These are phyloP conservation scores for Pistacia atlantica DNA, from an alignment of 345 rosid species.

Conservation along the genomic window DNA sequence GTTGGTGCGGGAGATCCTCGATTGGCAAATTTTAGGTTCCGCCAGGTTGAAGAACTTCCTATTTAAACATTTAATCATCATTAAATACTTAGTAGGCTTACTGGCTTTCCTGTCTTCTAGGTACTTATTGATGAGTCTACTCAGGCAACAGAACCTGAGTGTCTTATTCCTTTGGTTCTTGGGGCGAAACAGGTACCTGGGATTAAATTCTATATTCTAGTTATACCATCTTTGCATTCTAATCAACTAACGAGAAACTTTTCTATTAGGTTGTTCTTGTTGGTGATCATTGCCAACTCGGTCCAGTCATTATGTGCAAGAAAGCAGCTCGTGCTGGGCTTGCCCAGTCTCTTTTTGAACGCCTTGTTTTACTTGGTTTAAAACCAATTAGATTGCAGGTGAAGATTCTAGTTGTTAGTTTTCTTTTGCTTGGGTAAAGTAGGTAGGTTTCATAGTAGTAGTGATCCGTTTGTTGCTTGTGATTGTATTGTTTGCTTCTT, in stretches of 20 bases:
- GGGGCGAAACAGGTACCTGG: conserved; percentile 89
- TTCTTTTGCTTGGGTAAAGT: neutral
- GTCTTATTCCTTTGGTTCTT: conserved; percentile 98
- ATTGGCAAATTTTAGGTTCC: conserved; percentile 92
- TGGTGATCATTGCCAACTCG: conserved; percentile 99
- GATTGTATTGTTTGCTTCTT: neutral
- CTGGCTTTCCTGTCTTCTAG: conserved; percentile 36
- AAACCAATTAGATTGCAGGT: conserved; percentile 99
- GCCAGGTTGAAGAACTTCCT: conserved; percentile 63
- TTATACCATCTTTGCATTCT: neutral
- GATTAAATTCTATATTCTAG: neutral
- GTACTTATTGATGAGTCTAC: conserved; percentile 99
- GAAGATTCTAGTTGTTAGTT: neutral
- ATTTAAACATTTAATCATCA: conserved; percentile 4
- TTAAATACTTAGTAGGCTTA: conserved; percentile 24
- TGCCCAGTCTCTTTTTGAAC: conserved; percentile 97
- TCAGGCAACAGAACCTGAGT: conserved; percentile 98
- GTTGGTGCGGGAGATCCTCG: conserved; percentile 99
- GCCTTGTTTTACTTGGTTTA: conserved; percentile 93
- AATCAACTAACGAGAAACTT: conserved; percentile 17
- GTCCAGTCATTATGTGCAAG: conserved; percentile 99
- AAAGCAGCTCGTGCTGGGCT: conserved; percentile 99
- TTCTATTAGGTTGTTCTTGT: conserved; percentile 83
- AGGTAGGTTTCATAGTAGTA: neutral
- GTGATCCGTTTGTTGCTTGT: neutral